These are phyloP conservation scores for Lasiosphaeria hispida DNA, from an alignment of 495 filamentous ascomycete species.

Conservation along the genomic window DNA sequence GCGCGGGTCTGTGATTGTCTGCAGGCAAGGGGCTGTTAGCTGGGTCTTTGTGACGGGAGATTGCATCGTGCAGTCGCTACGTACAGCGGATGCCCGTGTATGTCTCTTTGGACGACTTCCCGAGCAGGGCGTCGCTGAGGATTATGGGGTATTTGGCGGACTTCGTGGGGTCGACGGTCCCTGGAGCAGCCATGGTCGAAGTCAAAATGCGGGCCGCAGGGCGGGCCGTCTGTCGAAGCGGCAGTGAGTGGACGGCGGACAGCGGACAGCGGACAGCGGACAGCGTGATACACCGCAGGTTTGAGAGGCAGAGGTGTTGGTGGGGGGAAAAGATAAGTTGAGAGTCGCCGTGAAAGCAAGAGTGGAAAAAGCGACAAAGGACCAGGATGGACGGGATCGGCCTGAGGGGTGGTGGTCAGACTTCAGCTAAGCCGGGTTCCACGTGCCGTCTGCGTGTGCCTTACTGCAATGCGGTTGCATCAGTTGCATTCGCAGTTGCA, in stretches of 20 bases:
- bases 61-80: conserved; percentile 12
- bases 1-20: conserved; percentile 55
- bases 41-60: conserved; percentile 8
- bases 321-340: too few relatives aligned
- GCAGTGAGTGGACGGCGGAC: too few relatives aligned
- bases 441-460: conserved; percentile 3
- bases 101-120: conserved; percentile 50
- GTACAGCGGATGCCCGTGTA: conserved; percentile 54
- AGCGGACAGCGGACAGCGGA: too few relatives aligned
- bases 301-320: too few relatives aligned
- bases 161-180: conserved; percentile 47
- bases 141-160: conserved; percentile 54
- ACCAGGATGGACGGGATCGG: background rate
- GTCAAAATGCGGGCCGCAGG: too few relatives aligned
- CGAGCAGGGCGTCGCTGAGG: conserved; percentile 53
- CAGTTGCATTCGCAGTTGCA: too few relatives aligned
- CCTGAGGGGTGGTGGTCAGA: background rate
- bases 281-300: too few relatives aligned
- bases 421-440: conserved; percentile 4
- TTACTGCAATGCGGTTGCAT: too few relatives aligned
- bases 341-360: too few relatives aligned
- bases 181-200: conserved; percentile 28
- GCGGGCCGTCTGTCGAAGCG: too few relatives aligned
- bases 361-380: background rate
- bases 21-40: background rate